These are phyloP conservation scores for Musa schizocarpa DNA, from an alignment of 176 grass and related monocot species.

Conservation along the genomic window DNA sequence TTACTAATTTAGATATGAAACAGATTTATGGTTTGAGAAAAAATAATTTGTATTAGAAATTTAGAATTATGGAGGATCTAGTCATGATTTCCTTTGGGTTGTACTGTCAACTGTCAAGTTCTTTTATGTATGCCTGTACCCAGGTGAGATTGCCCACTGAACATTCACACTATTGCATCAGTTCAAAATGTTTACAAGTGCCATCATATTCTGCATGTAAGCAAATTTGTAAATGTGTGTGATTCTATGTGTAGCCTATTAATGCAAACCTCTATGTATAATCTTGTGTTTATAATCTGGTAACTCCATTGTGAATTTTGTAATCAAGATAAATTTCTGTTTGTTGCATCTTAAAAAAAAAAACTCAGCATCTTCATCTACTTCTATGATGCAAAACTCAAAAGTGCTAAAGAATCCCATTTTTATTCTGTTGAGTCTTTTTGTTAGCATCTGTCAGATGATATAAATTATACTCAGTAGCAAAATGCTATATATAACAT, in stretches of 20 bases:
- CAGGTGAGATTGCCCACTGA: too few species aligned
- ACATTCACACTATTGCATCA: too few species aligned
- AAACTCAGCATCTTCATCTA: background rate
- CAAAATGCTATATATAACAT: background rate
- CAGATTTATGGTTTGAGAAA: too few species aligned
- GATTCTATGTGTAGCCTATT: background rate
- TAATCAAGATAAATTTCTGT: background rate
- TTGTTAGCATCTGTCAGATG: background rate
- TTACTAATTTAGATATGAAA: too few species aligned
- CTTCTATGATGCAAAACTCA: background rate
- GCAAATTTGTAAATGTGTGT: background rate
- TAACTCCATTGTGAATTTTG: background rate
- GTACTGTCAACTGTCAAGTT: too few species aligned
- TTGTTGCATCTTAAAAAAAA: background rate
- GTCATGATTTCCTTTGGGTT: too few species aligned
- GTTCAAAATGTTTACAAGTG: too few species aligned
- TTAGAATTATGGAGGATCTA: too few species aligned
- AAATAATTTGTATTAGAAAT: too few species aligned
- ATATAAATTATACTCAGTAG: background rate
- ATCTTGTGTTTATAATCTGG: background rate
- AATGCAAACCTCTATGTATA: background rate
- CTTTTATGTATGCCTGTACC: too few species aligned
- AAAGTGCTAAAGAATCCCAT: background rate
- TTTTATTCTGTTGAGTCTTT: background rate
- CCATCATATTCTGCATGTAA: too few species aligned